Base-by-base conservation (phyloP, 148 eudicot species). In the Silene uniflora region DNA sequence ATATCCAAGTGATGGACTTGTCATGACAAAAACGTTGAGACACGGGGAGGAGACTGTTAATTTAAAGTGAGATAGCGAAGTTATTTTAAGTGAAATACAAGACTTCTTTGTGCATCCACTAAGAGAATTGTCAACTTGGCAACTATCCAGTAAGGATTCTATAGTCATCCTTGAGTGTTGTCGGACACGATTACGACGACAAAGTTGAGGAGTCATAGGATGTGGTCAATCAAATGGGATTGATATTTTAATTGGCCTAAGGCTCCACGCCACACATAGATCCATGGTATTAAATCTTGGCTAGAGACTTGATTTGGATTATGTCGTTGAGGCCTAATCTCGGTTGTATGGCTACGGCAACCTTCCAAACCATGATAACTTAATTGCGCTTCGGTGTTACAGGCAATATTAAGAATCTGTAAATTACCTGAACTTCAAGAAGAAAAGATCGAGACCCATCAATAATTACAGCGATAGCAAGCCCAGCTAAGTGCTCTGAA, bases 401-500 rank as follows among this genome's bases (percentile, higher is more conserved):
- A 59, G 62, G 62, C 21, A 18, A 59, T 59, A 18, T 59, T 16
- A 0, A 59, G 9, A 17, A 19, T 60, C 19, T 71, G 62, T 32
- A 52, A 71, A 54, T 8, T 77, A 90, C 99, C 99, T 95, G 99
- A 81, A 95, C 88, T 87, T 92, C 96, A 73, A 95, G 80, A 58
- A 95, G 85, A 79, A 95, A 95, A 76, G 92, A 81, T 77, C 99
- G 93, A 79, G 99, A 90, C 42, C 97, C 97, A 81, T 95, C 97
- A 87, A 95, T 85, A 67, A 90, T 79, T 14, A 83, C 97, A 75
- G 97, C 87, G 62, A 91, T 88, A 73, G 99, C 99, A 77, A 89
- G 78, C 79, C 99, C 99, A 66, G 97, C 91, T 77, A 91, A 83
- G 80, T 83, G 77, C 29, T 92, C 99, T n/a, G 99, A 92, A 75